These are phyloP conservation scores for Malus domestica DNA, from an alignment of 306 rosid species.

Conservation along the genomic window DNA sequence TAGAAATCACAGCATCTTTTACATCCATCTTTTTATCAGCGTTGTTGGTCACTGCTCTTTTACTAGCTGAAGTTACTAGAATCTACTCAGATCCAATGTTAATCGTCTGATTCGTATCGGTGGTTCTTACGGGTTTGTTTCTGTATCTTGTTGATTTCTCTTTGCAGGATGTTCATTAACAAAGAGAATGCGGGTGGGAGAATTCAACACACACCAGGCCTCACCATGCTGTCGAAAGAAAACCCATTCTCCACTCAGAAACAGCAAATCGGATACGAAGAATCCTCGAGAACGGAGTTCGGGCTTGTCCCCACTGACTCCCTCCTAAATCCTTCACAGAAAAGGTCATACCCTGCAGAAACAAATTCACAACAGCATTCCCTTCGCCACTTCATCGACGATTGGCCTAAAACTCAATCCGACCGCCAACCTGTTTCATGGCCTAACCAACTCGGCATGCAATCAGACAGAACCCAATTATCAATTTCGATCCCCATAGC, in stretches of 20 bases:
- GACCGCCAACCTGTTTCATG: conserved; percentile 34
- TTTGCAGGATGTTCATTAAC: conserved; percentile 52
- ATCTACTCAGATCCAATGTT: not conserved
- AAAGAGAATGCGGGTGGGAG: conserved; percentile 48
- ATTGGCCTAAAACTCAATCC: conserved; percentile 51
- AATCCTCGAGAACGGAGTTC: conserved; percentile 50
- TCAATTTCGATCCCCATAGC: conserved; percentile 60
- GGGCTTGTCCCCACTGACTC: conserved; percentile 62
- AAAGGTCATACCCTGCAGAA: conserved; percentile 23
- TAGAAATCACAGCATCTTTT: not conserved
- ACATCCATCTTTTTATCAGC: not conserved
- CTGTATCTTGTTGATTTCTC: not conserved
- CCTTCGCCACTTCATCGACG: conserved; percentile 66
- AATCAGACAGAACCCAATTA: conserved; percentile 57
- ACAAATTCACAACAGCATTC: conserved; percentile 45
- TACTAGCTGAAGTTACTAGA: not conserved
- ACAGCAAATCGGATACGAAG: conserved; percentile 42
- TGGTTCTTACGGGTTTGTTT: not conserved
- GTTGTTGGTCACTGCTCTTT: not conserved
- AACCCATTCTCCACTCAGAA: conserved; percentile 38
- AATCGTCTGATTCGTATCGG: not conserved
- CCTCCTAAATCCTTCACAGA: conserved; percentile 61
- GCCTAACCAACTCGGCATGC: conserved; percentile 38
- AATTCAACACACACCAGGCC: conserved; percentile 37
- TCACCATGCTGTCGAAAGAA: conserved; percentile 47